Base-by-base conservation (phyloP, 2,329 filamentous ascomycete species). In the Ophiostoma fasciatum region DNA sequence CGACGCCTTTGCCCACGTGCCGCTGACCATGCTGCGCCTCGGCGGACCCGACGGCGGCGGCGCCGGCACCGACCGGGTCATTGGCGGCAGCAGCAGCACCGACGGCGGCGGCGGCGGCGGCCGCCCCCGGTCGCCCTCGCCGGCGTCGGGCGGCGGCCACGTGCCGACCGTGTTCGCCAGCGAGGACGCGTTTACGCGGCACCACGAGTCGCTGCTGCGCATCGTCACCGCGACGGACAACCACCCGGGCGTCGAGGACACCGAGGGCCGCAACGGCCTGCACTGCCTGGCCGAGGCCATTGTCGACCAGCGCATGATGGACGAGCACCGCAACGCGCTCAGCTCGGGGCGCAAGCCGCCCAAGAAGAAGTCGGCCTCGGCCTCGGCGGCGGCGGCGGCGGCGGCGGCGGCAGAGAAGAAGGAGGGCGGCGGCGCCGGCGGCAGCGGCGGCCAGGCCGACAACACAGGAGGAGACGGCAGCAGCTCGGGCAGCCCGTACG, bases 211-310 rank as follows among this genome's bases (percentile, higher is more conserved):
- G 8, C 52, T 65, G 5, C 42, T 64, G 25, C 49, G 46, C 15
- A 49, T 58, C 20, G 52, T 66, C 19, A 51, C 48, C 7, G 49
- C 48, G 3, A 55, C 57, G 4, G 45, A 51, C 32, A 48, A 43
- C 13, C 47, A 56, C 28, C 50, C 58, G 0, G 44, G 35, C 7
- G 36, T 48, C 13, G 61, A 66, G 42, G 62, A 68, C 42, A 27
- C 50, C 2, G 49, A 61, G 5, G 69, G 70, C 5, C 63, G 67
- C 17, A 74, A 74, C 41, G 68, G 62, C 8, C 55, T 74, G 13
- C 70, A 74, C 44, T 71, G 67, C 41, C 61, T 74, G n/a, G 69
- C 69, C 3, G 61, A 64, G 40, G 66, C 63, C 7, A 61, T 61
- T n/a, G 51, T 72, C 1, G 60, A 60, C 43, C 37, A 51, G 22